phyloP scores from a whole-genome alignment of 495 filamentous ascomycete genomes.

The Podospora fimiseda region DNA sequence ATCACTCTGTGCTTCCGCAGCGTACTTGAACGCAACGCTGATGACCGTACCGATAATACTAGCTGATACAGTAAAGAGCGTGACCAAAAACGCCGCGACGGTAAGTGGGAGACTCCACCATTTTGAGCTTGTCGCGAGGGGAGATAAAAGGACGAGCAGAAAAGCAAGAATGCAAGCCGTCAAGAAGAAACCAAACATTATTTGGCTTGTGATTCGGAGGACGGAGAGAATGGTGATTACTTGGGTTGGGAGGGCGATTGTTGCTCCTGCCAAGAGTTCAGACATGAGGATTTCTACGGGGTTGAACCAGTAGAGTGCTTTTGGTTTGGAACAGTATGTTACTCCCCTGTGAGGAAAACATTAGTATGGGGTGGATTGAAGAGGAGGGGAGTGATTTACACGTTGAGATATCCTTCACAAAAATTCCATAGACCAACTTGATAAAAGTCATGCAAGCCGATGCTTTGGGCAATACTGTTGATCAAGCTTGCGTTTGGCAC shows the following conservation, averaged over 20 bases:
- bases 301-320: slow-evolving; percentile 80
- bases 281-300: slow-evolving; percentile 70
- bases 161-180: slow-evolving; percentile 59
- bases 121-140: slow-evolving; percentile 37
- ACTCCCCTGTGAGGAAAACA: slow-evolving; percentile 45
- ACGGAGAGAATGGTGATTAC: slow-evolving; percentile 66
- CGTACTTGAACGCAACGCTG: slow-evolving; percentile 69
- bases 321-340: slow-evolving; percentile 63
- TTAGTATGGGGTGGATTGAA: background rate
- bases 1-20: slow-evolving; percentile 54
- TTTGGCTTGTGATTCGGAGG: slow-evolving; percentile 68
- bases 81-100: slow-evolving; percentile 60
- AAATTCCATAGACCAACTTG: slow-evolving; percentile 86
- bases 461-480: slow-evolving; percentile 80
- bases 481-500: slow-evolving; percentile 71
- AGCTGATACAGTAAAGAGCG: slow-evolving; percentile 61
- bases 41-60: slow-evolving; percentile 72
- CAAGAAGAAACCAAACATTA: slow-evolving; percentile 89
- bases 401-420: slow-evolving; percentile 72
- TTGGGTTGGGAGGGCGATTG: slow-evolving; percentile 70
- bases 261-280: slow-evolving; percentile 75
- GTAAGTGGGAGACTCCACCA: slow-evolving; percentile 41
- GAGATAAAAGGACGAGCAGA: slow-evolving; percentile 44
- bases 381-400: slow-evolving; percentile 22
- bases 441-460: slow-evolving; percentile 92